Percentiles rank a stretch among this genome's conserved stretches.
Conservation (phyloP, 2,329 filamentous ascomycete genomes). For the Whalleya microplaca region DNA sequence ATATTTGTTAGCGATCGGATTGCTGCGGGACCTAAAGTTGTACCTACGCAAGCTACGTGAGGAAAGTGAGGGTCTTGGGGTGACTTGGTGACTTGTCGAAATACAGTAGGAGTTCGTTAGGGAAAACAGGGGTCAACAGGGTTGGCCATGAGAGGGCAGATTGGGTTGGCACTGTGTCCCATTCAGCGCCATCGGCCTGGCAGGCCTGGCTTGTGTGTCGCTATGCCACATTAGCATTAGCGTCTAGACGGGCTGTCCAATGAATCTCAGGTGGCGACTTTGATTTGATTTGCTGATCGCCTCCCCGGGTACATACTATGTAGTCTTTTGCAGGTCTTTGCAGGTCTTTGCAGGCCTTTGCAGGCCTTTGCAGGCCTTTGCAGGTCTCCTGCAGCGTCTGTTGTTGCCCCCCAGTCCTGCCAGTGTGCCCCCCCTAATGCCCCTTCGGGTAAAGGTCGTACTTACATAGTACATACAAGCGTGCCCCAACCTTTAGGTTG, state of each 20-base stretch:
- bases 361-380: too few relatives aligned
- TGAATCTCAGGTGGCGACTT: constrained; percentile 26
- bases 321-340: neutral
- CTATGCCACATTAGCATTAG: constrained; percentile 14
- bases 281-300: constrained; percentile 20
- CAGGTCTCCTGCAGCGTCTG: neutral
- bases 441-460: neutral
- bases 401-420: neutral
- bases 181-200: constrained; percentile 18
- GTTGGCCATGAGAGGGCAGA: neutral
- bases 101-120: neutral
- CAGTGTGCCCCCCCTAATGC: neutral
- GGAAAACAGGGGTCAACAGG: neutral
- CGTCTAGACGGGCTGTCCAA: constrained; percentile 14
- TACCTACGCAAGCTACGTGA: too few relatives aligned
- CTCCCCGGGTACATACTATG: neutral
- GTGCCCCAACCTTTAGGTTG: constrained; percentile 1
- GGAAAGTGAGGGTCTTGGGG: too few relatives aligned
- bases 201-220: too few relatives aligned
- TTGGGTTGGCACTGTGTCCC: neutral
- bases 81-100: neutral
- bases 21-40: neutral
- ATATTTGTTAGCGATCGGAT: neutral
- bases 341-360: too few relatives aligned
- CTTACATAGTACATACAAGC: too few relatives aligned